Conservation (phyloP, 2,329 filamentous ascomycete genomes). For the Fusarium albidum region DNA sequence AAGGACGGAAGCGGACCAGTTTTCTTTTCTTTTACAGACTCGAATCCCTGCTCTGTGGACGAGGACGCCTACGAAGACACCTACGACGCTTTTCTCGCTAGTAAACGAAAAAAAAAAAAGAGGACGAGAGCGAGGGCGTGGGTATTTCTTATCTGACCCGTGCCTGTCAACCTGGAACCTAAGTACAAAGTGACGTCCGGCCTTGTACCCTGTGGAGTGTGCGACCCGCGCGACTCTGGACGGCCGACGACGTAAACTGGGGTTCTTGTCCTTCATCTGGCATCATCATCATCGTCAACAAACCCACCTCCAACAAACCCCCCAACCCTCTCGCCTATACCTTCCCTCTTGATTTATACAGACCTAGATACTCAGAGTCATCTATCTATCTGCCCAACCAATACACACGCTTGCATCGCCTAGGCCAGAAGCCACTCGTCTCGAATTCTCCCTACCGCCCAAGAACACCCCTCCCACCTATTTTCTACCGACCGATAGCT, state of each 20-base stretch:
- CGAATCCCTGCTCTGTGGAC: background rate
- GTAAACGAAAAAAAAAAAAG: background rate
- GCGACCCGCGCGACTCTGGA: constrained; percentile 17
- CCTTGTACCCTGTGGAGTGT: constrained; percentile 17
- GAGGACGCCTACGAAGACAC: background rate
- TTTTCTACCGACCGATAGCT: constrained; percentile 9
- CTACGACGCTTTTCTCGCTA: constrained; percentile 12
- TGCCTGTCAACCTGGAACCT: no score
- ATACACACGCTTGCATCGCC: background rate
- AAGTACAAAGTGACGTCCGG: constrained; percentile 27
- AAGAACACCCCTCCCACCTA: constrained; percentile 10
- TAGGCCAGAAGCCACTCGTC: background rate
- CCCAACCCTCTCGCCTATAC: background rate
- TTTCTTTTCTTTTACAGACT: background rate
- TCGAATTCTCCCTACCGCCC: constrained; percentile 1
- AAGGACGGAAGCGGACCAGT: background rate
- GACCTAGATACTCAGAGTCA: constrained; percentile 20
- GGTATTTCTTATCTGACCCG: no score
- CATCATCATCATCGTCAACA: constrained; percentile 12
- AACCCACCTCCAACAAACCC: background rate
- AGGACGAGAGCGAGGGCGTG: no score
- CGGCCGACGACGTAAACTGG: constrained; percentile 26
- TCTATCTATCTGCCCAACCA: constrained; percentile 8
- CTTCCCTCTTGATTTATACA: constrained; percentile 2
- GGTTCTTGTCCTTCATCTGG: constrained; percentile 31